Percentiles rank a stretch among this genome's conserved stretches.
These are phyloP conservation scores for Penicillium sp. DNA, from an alignment of 2,329 filamentous ascomycete species.

Conservation along the genomic window DNA sequence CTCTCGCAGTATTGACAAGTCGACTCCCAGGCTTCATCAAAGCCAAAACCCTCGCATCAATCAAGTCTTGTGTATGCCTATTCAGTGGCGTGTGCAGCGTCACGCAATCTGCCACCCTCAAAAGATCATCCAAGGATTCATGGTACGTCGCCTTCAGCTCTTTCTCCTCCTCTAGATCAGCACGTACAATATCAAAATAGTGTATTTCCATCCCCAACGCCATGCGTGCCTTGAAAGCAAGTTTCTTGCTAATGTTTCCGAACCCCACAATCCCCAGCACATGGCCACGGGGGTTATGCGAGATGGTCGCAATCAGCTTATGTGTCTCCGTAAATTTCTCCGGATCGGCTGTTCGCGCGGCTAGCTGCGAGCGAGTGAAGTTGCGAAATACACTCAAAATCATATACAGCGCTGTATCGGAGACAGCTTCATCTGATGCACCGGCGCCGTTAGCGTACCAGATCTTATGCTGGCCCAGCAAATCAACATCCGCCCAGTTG, in stretches of 20 bases:
- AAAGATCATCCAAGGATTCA: conserved; percentile 42
- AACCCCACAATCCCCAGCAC: conserved; percentile 56
- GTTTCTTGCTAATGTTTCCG: conserved; percentile 48
- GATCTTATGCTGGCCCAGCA: conserved; percentile 42
- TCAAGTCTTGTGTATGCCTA: conserved; percentile 37
- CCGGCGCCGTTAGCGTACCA: conserved; percentile 49
- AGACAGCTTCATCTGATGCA: conserved; percentile 46
- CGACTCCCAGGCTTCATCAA: conserved; percentile 51
- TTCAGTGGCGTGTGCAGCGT: conserved; percentile 41
- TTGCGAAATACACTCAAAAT: conserved; percentile 53
- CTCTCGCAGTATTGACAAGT: conserved; percentile 56
- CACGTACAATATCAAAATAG: conserved; percentile 53
- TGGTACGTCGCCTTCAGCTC: conserved; percentile 42
- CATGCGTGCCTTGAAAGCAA: conserved; percentile 48
- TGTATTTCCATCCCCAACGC: conserved; percentile 57
- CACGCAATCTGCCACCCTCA: conserved; percentile 44
- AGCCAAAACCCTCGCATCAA: conserved; percentile 43
- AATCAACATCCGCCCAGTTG: conserved; percentile 64
- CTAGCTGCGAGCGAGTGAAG: conserved; percentile 50
- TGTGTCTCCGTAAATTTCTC: conserved; percentile 46
- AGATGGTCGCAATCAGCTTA: conserved; percentile 47
- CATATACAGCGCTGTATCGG: conserved; percentile 46
- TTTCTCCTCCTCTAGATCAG: conserved; percentile 36
- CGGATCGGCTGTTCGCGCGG: conserved; percentile 46
- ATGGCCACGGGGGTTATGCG: conserved; percentile 51